Percentiles rank a stretch among this genome's conserved stretches.
Evolutionary conservation across 148 eudicot genomes (phyloP).

Genomic region (Talinum fruticosum): DNA sequence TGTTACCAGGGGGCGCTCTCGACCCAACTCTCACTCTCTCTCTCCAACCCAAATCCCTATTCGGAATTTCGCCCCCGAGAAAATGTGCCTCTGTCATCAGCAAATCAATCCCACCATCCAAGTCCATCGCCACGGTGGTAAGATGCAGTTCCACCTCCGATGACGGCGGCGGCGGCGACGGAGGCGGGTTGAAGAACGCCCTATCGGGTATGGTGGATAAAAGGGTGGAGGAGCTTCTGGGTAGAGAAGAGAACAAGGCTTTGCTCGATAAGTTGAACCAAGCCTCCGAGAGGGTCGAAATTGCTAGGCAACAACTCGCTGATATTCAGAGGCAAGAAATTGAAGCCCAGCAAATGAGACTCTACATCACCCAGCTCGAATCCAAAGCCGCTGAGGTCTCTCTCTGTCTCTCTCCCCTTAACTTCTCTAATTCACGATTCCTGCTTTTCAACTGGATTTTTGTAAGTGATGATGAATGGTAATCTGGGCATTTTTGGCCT

Average conservation of each 20-base stretch:
- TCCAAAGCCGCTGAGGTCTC: constrained; percentile 64
- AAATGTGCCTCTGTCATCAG: not conserved
- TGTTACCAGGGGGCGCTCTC: constrained; percentile 9
- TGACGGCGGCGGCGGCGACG: constrained; percentile 14
- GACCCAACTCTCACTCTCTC: constrained; percentile 17
- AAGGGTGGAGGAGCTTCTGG: constrained; percentile 56
- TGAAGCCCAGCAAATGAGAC: constrained; percentile 57
- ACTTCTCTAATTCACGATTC: not conserved
- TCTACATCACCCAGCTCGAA: constrained; percentile 61
- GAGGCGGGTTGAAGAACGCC: constrained; percentile 36
- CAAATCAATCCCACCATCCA: constrained; percentile 1
- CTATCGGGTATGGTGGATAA: constrained; percentile 62
- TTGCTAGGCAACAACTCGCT: constrained; percentile 67
- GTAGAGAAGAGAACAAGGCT: constrained; percentile 64
- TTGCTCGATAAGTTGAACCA: constrained; percentile 62
- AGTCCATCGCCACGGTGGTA: not conserved
- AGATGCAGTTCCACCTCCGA: constrained; percentile 35
- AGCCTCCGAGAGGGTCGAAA: constrained; percentile 69
- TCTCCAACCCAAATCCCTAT: constrained; percentile 16
- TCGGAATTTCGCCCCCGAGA: not conserved
- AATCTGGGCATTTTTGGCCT: not conserved
- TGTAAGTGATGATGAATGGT: not conserved
- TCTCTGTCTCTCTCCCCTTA: not conserved
- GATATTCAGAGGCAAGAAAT: constrained; percentile 66
- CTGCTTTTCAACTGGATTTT: not conserved